phyloP scores from a whole-genome alignment of 495 filamentous ascomycete genomes.

The Tuber umbilicatum region DNA sequence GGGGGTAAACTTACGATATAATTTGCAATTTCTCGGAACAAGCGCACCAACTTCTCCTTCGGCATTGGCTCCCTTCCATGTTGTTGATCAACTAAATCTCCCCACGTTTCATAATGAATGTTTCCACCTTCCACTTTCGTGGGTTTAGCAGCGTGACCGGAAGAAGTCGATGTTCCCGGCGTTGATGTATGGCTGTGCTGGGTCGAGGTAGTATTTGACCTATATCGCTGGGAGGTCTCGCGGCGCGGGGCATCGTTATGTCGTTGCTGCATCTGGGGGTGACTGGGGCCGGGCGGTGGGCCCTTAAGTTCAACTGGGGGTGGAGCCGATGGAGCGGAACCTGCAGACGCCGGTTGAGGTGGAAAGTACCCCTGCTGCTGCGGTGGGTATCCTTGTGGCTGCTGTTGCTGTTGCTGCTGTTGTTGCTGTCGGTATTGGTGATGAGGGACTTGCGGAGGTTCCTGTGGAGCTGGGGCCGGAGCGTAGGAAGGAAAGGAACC shows the following conservation, averaged over 20 bases:
- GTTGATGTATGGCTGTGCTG: constrained; percentile 20
- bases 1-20: constrained; percentile 57
- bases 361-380: constrained; percentile 26
- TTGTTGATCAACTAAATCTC: constrained; percentile 32
- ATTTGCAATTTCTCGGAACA: constrained; percentile 68
- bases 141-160: constrained; percentile 10
- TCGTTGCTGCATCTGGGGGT: constrained; percentile 22
- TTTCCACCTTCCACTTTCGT: constrained; percentile 26
- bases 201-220: constrained; percentile 17
- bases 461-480: constrained; percentile 11
- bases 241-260: constrained; percentile 20
- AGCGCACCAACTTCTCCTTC: constrained; percentile 61
- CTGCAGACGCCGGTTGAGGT: constrained; percentile 6
- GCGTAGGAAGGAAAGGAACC: constrained; percentile 22
- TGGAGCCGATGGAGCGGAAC: constrained; percentile 3
- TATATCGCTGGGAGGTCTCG: constrained; percentile 23
- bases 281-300: constrained; percentile 12
- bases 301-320: not conserved
- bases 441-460: constrained; percentile 24
- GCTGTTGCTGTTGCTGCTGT: constrained; percentile 21
- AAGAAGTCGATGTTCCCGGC: constrained; percentile 22
- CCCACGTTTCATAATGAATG: constrained; percentile 30
- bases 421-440: constrained; percentile 26
- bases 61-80: constrained; percentile 43
- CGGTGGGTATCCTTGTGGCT: constrained; percentile 16